A percentile compares a stretch with the other conserved stretches of the same genome.
These are phyloP conservation scores for Trichophyton equinum DNA, from an alignment of 2,329 filamentous ascomycete genomes.

Conservation along the genomic window DNA sequence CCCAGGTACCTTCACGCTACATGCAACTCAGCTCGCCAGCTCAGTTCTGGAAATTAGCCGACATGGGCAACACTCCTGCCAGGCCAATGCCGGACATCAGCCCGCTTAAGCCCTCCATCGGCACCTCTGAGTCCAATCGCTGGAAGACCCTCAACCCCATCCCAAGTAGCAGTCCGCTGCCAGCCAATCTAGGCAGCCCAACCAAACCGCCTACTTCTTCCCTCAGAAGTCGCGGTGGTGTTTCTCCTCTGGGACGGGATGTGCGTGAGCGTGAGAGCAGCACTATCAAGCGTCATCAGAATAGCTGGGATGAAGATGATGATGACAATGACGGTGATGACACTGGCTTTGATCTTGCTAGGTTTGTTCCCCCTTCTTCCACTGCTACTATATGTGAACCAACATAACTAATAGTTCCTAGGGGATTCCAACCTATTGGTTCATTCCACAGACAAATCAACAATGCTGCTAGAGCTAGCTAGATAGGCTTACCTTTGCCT, in stretches of 20 bases:
- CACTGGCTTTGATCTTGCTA: slow-evolving; percentile 36
- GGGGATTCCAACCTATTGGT: slow-evolving; percentile 39
- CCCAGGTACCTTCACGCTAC: slow-evolving; percentile 39
- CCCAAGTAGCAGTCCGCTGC: slow-evolving; percentile 38
- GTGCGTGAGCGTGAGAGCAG: neutral
- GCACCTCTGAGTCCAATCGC: slow-evolving; percentile 18
- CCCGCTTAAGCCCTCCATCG: slow-evolving; percentile 34
- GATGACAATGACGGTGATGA: slow-evolving; percentile 23
- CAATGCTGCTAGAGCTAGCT: slow-evolving; percentile 15
- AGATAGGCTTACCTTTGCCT: neutral
- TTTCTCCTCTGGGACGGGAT: neutral
- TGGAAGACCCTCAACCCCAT: slow-evolving; percentile 16
- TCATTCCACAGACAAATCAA: slow-evolving; percentile 34
- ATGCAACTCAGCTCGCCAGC: slow-evolving; percentile 41
- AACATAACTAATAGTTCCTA: slow-evolving; percentile 17
- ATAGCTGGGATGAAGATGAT: slow-evolving; percentile 10
- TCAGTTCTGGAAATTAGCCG: slow-evolving; percentile 39
- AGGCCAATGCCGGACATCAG: slow-evolving; percentile 34
- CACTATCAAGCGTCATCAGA: slow-evolving; percentile 5
- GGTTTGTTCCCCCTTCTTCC: slow-evolving; percentile 22
- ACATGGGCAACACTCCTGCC: slow-evolving; percentile 36
- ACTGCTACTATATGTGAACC: neutral
- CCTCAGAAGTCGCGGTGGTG: slow-evolving; percentile 7
- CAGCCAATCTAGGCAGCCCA: slow-evolving; percentile 34
- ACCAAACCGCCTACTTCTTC: slow-evolving; percentile 26